Evolutionary conservation across 257 asterid species (phyloP), one percentile per base, ranked within the genome.

Genomic region (Avicennia marina): DNA sequence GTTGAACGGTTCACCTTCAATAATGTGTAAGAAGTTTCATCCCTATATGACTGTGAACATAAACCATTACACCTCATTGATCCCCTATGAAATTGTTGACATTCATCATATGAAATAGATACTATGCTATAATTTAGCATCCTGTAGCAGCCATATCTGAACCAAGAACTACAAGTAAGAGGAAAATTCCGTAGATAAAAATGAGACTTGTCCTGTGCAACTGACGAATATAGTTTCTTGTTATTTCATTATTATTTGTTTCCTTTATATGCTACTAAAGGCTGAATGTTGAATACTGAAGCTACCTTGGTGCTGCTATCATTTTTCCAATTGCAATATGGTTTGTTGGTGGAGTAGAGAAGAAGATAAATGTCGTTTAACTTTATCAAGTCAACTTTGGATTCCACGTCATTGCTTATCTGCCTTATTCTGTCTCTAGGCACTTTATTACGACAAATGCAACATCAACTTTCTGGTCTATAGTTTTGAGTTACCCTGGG

Each of bases 401-500:
- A 6, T 16, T 41, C 2, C n/a, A 38, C 1, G 8, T 29, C 34
- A 36, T 36, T 25, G 31, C 57, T 55, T 47, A 54, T 56, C 33
- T 52, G 63, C 45, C 64, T 53, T 45, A 8, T 58, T 56, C 60
- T 70, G 26, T 74, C 26, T 38, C 55, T 68, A 91, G 98, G 76
- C 73, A 81, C 79, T 91, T 81, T 68, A 66, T 91, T 58, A 61
- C 83, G 56, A 75, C 98, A 62, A 84, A 91, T 69, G 96, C 94
- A 25, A 88, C 98, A 29, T 70, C 98, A 60, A 78, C 93, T 56
- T 88, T 91, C 69, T 77, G 83, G 61, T 69, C 94, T 53, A 80
- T 91, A 48, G 68, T 85, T 71, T 85, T 96, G 34, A 76, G 75
- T 70, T 91, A 91, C 76, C 93, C 95, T 13, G 98, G 95, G 63